Base-by-base conservation (phyloP, 2,329 filamentous ascomycete species). In the Aspergillus pseudoglaucus region DNA sequence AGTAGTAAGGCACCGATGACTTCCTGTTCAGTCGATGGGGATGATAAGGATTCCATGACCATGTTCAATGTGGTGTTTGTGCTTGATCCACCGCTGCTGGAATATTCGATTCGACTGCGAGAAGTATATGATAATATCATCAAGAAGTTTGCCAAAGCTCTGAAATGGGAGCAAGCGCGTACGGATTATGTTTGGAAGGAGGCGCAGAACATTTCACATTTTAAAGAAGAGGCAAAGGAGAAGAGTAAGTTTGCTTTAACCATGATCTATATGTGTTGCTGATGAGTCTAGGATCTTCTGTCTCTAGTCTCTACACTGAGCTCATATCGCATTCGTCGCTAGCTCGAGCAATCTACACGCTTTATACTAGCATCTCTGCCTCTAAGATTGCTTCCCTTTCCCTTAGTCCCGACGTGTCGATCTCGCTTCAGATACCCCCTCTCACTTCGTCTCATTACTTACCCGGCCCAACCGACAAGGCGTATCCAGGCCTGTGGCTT, bases 11-110 rank as follows among this genome's bases (percentile, higher is more conserved):
- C 53, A 6, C 56, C 54, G 15, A 62, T 57, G 44, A 39, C 53
- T 14, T 39, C 50, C 3, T 56, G 58, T 39, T 54, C 4, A 22
- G 38, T 59, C 37, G 64, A 69, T 44, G 48, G 52, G 0, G 60
- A 64, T 42, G 73, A 75, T 44, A 77, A 75, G 50, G 72, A 80
- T 49, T 81, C 81, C 42, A 90, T 97, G 87, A 90, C 85, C 53
- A 97, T 97, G 91, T 98, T 98, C 71, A 95, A 96, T 66, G 80
- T 96, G 9, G 90, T 97, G 20, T 97, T 97, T 66, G 87, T 95
- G 44, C 74, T 96, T 54, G 86, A 88, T 56, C 87, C 90, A 3
- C 85, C 84, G 44, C 82, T 84, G 45, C 76, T 90, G 48, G 87
- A 95, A 62, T 83, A 86, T 55, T 86, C 87, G 48, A 76, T 74